These are phyloP conservation scores for Cryptosporidium ubiquitum DNA, from an alignment of 169 alveolate species.

Conservation along the genomic window DNA sequence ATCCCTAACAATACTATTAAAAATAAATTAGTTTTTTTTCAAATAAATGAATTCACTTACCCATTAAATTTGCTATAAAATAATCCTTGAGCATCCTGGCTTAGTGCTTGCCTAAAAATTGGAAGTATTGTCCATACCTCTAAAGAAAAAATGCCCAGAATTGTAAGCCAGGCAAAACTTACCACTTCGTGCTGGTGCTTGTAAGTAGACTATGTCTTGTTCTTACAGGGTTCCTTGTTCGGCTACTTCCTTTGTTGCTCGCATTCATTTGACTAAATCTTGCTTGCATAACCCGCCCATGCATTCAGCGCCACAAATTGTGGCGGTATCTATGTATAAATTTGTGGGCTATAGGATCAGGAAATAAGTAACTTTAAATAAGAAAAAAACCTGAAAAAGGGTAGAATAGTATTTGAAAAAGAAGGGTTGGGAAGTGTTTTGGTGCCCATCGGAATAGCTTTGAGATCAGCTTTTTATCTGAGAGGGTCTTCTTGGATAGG, in stretches of 20 bases:
- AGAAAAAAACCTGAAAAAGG: not conserved
- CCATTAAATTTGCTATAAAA: conserved; percentile 29
- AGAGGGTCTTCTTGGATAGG: not conserved
- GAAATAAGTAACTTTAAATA: conserved; percentile 56
- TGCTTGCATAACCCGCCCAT: conserved; percentile 2
- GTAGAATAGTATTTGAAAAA: not conserved
- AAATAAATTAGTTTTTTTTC: not conserved
- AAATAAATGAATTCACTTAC: conserved; percentile 24
- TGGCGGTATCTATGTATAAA: conserved; percentile 45
- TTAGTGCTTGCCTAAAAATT: conserved; percentile 35
- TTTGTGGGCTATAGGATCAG: conserved; percentile 71
- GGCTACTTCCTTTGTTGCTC: not conserved
- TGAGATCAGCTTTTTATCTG: not conserved
- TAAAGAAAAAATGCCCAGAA: not conserved
- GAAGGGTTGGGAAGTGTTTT: not conserved
- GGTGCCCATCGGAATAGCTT: not conserved
- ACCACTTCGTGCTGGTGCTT: conserved; percentile 35
- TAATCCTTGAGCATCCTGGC: conserved; percentile 2
- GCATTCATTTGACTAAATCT: conserved; percentile 10
- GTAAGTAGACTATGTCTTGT: conserved; percentile 50
- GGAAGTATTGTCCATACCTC: not conserved
- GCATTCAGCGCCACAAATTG: conserved; percentile 18
- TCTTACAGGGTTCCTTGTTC: not conserved
- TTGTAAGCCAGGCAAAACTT: not conserved
- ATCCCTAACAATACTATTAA: conserved; percentile 12